Evolutionary conservation across 768 basidiomycete species (phyloP).

Genomic region (Ramaria rubella): DNA sequence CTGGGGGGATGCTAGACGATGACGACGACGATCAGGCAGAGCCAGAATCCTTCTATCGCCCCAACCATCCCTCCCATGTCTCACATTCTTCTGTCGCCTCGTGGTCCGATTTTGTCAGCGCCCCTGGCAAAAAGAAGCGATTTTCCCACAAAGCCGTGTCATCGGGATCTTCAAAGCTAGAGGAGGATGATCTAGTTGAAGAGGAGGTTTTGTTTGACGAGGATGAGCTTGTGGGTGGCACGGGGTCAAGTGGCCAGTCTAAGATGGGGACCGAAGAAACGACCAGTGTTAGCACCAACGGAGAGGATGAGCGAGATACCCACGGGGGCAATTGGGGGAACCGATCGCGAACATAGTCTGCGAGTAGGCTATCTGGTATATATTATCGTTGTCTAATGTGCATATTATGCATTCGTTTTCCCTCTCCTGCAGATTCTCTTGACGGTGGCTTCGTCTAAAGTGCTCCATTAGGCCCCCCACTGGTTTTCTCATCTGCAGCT

Average conservation of each 20-base stretch:
- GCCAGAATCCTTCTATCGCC: conserved; percentile 60
- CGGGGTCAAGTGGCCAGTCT: conserved; percentile 13
- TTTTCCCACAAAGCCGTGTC: conserved; percentile 15
- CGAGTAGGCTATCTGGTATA: not conserved
- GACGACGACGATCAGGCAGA: conserved; percentile 37
- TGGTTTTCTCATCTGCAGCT: not conserved
- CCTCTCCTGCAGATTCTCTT: too few relatives aligned
- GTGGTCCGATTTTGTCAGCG: conserved; percentile 59
- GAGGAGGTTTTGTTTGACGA: conserved; percentile 46
- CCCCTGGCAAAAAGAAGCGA: conserved; percentile 34
- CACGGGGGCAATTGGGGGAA: not conserved
- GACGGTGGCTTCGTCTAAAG: not conserved
- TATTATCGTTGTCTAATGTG: not conserved
- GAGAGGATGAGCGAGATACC: conserved; percentile 13
- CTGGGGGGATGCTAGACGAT: conserved; percentile 35
- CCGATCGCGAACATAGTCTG: not conserved
- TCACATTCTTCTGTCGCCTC: conserved; percentile 40
- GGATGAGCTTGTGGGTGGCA: conserved; percentile 27
- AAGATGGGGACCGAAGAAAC: conserved; percentile 19
- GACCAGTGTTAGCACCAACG: conserved; percentile 20
- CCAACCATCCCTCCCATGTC: conserved; percentile 43
- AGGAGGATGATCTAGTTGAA: conserved; percentile 35
- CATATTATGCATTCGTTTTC: not conserved
- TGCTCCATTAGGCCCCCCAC: not conserved
- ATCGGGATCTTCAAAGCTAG: conserved; percentile 16